Evolutionary conservation across 768 basidiomycete genomes (phyloP), one percentile per base, ranked within the genome.

Genomic region (Mycena haematopus): DNA sequence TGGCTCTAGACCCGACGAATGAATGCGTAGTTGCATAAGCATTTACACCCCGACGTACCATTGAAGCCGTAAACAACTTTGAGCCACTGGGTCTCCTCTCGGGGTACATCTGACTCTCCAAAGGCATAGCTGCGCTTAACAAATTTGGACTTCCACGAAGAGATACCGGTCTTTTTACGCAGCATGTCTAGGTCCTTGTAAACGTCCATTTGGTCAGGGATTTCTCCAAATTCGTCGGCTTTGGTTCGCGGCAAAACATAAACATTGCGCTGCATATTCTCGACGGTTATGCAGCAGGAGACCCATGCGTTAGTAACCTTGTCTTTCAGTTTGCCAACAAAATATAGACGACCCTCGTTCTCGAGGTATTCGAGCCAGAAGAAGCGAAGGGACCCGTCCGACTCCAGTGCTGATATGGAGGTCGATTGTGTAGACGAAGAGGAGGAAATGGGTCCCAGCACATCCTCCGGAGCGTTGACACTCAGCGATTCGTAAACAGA

Each of bases 331-430:
- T 99, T 99, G 8, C 97, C 97, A 46, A 93, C 85, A 66, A 99
- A 90, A 72, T 93, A 90, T 4, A 99, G 79, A 62, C 84, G 86
- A 17, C 95, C 96, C 17, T 91, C 85, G 51, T 86, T 83, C 72
- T 99, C 95, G 35, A 96, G 86, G 70, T 94, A 94, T 72, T 99
- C 97, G 22, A 98, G 80, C 97, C 97, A 99, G 80, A 90, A 99
- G 80, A 99, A 95, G 27, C 84, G 85, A 15, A 99, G 77, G 3
- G 88, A 91, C 1, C 93, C 95, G 66, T 97, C 94, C 5, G 84
- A 77, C 70, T 98, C 93, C 2, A 95, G 81, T 0, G 89, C 89
- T 44, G 84, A 83, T 8, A 87, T 66, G 22, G 80, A 71, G 71
- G 70, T 71, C 52, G 80, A 63, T 52, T 82, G 77, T 49, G 72